Evolutionary conservation across 768 basidiomycete genomes (phyloP), one percentile per base, ranked within the genome.

Genomic region (Kwoniella newhampshirensis): DNA sequence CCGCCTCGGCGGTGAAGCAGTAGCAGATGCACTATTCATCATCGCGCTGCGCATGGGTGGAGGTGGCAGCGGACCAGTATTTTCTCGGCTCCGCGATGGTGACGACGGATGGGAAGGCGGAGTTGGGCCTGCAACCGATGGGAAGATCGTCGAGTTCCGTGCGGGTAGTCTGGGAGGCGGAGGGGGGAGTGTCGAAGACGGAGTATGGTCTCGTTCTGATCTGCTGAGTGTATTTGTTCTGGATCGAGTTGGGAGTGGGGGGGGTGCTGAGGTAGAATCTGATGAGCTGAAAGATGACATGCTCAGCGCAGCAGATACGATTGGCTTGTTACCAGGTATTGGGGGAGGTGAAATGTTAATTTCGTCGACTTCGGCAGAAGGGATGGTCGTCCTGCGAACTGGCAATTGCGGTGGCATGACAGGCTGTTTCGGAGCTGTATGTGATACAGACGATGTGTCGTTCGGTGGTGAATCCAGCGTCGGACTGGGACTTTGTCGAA

Each of bases 21-120:
- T 56, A 1, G 43, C 21, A 13, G 57, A 35, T 27, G 54, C 40
- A 25, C 30, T 15, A 30, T 57, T 49, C 37, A 42, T 35, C 20
- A 53, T 25, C 13, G 62, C 54, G 40, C 43, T 70, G 0, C 72
- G 64, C 15, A 53, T 23, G 1, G 70, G 72, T 18, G 71, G 70
- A 7, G 72, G 74, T 26, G 65, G 70, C 13, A 36, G 42, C 11
- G 62, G 57, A 8, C 28, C 53, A 15, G 63, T 60, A 28, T 59
- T 59, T 13, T 59, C 57, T 3, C 51, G 32, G 25, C 56, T 58
- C 20, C 49, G 26, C 17, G 56, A 23, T 32, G 56, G 56, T 1
- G 56, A 58, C 4, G 56, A 28, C 1, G 56, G 56, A 27, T 51
- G 48, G 6, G 47, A 49, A 15, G 56, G 49, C 42, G 52, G 48